Conservation (phyloP, 139 green algal genomes). For the Limnomonas spitsbergensis region DNA sequence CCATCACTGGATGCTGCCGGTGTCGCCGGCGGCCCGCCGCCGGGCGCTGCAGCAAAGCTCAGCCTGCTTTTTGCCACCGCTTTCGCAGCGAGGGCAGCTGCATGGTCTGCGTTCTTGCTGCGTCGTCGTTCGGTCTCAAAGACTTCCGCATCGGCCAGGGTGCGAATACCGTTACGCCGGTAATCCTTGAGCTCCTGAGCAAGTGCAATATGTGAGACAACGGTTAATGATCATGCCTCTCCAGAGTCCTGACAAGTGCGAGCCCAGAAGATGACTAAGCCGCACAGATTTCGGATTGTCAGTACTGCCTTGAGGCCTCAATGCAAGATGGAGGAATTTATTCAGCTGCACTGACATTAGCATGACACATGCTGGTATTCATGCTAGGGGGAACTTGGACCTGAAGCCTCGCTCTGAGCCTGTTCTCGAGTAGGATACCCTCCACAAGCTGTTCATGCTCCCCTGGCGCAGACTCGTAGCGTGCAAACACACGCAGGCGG, state of each 20-base stretch:
- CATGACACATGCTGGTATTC: no score
- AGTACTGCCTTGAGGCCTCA: no score
- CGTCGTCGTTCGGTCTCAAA: constrained; percentile 57
- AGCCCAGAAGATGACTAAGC: no score
- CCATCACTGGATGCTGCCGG: no score
- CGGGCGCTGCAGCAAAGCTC: neutral
- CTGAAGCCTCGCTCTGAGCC: constrained; percentile 19
- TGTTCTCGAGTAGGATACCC: constrained; percentile 74
- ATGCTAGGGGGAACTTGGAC: no score
- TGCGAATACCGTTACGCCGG: constrained; percentile 62
- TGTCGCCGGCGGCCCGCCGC: no score
- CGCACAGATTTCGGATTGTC: no score
- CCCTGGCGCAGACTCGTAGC: constrained; percentile 51
- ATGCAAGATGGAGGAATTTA: no score
- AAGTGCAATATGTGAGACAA: neutral
- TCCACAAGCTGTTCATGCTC: constrained; percentile 81
- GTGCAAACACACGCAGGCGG: constrained; percentile 75
- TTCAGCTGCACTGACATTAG: no score
- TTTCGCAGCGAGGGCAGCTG: neutral
- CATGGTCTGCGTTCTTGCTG: neutral
- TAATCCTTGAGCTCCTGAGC: constrained; percentile 76
- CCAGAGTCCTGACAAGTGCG: no score
- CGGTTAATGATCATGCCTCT: no score
- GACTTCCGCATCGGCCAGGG: constrained; percentile 65
- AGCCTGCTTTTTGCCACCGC: neutral